Evolutionary conservation across 352 stramenopile genomes (phyloP).

Genomic region (Globisporangium radiosum): DNA sequence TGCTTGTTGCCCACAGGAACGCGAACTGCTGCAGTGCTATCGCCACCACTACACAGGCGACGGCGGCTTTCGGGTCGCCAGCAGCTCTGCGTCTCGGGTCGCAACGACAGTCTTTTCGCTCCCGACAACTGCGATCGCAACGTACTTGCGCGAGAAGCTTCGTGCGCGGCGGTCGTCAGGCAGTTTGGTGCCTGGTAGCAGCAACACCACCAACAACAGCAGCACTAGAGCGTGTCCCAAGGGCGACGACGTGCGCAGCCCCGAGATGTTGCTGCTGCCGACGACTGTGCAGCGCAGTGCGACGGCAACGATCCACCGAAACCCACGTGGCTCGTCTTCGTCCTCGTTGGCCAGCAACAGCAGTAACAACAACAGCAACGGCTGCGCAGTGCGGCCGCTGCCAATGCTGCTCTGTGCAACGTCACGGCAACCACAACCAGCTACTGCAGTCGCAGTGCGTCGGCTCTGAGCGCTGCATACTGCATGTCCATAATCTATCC

Average conservation of each 20-base stretch:
- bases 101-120: constrained; percentile 34
- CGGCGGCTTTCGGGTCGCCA: constrained; percentile 33
- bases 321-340: neutral
- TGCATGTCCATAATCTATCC: too few species aligned
- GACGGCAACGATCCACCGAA: neutral
- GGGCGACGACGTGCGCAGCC: constrained; percentile 43
- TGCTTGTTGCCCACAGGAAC: constrained; percentile 18
- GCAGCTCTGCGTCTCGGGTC: constrained; percentile 2
- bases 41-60: constrained; percentile 54
- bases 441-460: neutral
- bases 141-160: constrained; percentile 45
- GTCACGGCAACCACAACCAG: neutral
- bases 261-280: constrained; percentile 11
- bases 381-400: constrained; percentile 11
- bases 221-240: constrained; percentile 14
- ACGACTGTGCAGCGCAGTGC: constrained; percentile 3
- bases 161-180: constrained; percentile 19
- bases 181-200: neutral
- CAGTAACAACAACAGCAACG: constrained; percentile 7
- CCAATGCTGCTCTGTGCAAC: neutral
- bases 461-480: neutral
- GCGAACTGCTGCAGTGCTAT: constrained; percentile 60
- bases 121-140: constrained; percentile 44
- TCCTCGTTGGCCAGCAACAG: neutral
- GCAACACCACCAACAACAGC: neutral